Evolutionary conservation across 257 asterid species (phyloP).

Genomic region (Nicotiana noctiflora): DNA sequence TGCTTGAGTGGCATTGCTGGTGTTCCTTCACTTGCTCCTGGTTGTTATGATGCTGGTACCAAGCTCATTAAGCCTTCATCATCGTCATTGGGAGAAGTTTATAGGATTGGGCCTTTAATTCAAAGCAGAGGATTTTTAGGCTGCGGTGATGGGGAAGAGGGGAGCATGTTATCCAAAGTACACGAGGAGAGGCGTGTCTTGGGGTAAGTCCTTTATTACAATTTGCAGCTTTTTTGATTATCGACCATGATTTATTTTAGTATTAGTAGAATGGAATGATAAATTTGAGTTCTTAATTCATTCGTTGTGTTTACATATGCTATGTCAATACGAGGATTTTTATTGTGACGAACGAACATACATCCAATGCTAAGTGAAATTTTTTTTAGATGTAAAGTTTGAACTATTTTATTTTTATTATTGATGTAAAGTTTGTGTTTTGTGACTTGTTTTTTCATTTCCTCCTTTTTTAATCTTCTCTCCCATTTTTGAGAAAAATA

Average conservation of each 20-base stretch:
- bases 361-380: not conserved
- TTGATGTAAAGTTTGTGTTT: no score
- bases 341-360: no score
- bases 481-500: not conserved
- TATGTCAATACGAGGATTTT: not conserved
- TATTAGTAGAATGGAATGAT: not conserved
- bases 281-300: not conserved
- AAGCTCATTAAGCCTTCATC: constrained; percentile 8
- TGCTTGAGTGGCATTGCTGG: constrained; percentile 41
- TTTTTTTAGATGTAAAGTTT: not conserved
- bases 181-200: constrained; percentile 68
- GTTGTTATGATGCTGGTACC: constrained; percentile 12
- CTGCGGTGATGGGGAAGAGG: constrained; percentile 78
- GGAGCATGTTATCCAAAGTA: constrained; percentile 53
- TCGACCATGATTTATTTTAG: not conserved
- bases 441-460: not conserved
- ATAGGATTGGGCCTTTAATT: constrained; percentile 7
- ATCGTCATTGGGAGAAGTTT: constrained; percentile 13
- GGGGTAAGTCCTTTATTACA: constrained; percentile 39
- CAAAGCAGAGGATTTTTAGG: constrained; percentile 83
- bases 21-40: constrained; percentile 17
- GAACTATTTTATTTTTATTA: not conserved
- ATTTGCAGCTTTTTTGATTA: not conserved
- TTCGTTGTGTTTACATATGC: not conserved
- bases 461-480: not conserved